Base-by-base conservation (phyloP, 169 alveolate species). In the Perkinsus chesapeaki region DNA sequence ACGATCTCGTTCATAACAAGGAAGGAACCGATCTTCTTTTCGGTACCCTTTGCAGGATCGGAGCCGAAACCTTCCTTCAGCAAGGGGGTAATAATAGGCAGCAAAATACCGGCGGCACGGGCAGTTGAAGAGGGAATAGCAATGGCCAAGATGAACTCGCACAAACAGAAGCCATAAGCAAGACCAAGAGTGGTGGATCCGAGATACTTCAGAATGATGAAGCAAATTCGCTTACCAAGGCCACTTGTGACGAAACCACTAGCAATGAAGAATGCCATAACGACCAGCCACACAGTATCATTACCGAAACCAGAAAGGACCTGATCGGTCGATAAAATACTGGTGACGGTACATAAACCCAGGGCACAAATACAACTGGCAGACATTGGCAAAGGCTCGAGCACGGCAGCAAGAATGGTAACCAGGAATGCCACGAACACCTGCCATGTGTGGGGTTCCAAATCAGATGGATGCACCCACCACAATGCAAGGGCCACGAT, bases 181-280 rank as follows among this genome's bases (percentile, higher is more conserved):
- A 91, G 92, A 39, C 92, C 92, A 23, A 91, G 92, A 37, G 92
- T 38, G 72, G 92, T 38, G 23, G 38, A 39, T n/a, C 92, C 92
- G 7, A 91, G 38, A 39, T 39, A 27, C 92, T 31, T 39, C 92
- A 91, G 72, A n/a, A 39, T 39, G 47, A 91, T 39, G 92, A 37
- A 91, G 60, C 92, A 91, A 12, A 37, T 23, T 39, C 92, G 37
- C 92, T 39, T 91, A 31, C 92, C 92, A 31, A 91, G 23, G 36
- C 92, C 92, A 27, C 72, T 91, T 3, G 47, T 39, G 36, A 39
- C 48, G 38, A 91, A 91, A 23, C 72, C 92, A 39, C 60, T 31
- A 1, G 92, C 92, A 91, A 91, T 91, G 92, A 91, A 91, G 60
- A 91, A 91, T 39, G 92, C 92, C 39, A 91, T 38, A 39, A 91